Percentiles rank a stretch among this genome's conserved stretches.
Conservation (phyloP, 495 filamentous ascomycete genomes). For the Xylaria grammica region DNA sequence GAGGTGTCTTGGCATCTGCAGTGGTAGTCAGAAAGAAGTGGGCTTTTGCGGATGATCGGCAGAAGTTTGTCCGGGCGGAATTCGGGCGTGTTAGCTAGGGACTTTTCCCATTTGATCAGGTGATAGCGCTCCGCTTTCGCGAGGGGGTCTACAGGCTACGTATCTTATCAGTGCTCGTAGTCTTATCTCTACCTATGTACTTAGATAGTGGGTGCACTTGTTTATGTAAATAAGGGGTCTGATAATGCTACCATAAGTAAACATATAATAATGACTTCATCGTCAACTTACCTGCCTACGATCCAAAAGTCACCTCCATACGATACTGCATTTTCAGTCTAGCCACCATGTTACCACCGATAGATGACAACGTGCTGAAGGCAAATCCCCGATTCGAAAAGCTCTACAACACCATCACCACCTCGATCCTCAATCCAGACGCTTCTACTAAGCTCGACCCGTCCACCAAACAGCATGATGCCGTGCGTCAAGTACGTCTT, state of each 20-base stretch:
- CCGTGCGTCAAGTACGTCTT: slow-evolving; percentile 56
- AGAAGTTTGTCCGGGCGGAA: slow-evolving; percentile 3
- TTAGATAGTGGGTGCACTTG: background rate
- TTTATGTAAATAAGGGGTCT: no score
- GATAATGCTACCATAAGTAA: background rate
- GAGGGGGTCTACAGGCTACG: slow-evolving; percentile 4
- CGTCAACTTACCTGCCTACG: no score
- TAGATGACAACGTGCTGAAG: slow-evolving; percentile 65
- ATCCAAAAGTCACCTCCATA: no score
- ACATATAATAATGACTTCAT: background rate
- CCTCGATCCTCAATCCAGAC: slow-evolving; percentile 62
- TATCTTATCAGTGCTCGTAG: no score
- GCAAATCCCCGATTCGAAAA: slow-evolving; percentile 69
- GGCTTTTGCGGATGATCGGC: background rate
- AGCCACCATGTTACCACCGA: slow-evolving; percentile 65
- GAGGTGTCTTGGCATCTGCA: background rate
- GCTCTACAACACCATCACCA: slow-evolving; percentile 65
- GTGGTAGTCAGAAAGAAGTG: background rate
- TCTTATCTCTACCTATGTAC: background rate
- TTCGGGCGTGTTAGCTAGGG: no score
- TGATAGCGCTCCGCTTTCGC: slow-evolving; percentile 33
- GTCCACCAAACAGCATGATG: slow-evolving; percentile 58
- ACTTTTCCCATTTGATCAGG: no score
- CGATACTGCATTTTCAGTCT: background rate
- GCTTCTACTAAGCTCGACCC: slow-evolving; percentile 62